A percentile compares a stretch with the other conserved stretches of the same genome.
These are phyloP conservation scores for Pyrenophora tritici-repentis DNA, from an alignment of 2,329 filamentous ascomycete genomes.

Conservation along the genomic window DNA sequence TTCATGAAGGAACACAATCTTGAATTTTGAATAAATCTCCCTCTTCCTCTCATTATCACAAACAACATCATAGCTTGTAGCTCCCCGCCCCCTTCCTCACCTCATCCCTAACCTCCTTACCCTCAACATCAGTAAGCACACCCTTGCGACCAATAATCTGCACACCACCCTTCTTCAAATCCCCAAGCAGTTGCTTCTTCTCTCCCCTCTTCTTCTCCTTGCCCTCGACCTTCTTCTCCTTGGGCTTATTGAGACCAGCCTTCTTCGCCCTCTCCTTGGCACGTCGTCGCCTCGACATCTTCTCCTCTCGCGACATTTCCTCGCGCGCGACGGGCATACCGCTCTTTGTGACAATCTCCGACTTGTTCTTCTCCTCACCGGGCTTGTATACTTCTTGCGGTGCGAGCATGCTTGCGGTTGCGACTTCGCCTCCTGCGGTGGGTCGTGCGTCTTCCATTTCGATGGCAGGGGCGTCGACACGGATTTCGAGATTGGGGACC, in stretches of 20 bases:
- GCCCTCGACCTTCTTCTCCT: conserved; percentile 46
- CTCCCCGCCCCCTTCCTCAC: conserved; percentile 37
- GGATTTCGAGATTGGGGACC: conserved; percentile 80
- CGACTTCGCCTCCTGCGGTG: conserved; percentile 74
- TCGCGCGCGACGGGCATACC: conserved; percentile 79
- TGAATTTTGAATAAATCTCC: no score
- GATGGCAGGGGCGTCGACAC: conserved; percentile 88
- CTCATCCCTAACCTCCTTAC: conserved; percentile 66
- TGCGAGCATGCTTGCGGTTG: conserved; percentile 74
- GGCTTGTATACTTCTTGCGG: conserved; percentile 93
- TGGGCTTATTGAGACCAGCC: conserved; percentile 58
- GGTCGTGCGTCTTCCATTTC: conserved; percentile 95
- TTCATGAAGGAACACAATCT: no score
- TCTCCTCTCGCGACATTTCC: conserved; percentile 89
- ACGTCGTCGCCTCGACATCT: conserved; percentile 72
- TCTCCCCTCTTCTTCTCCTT: conserved; percentile 63
- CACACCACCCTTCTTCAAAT: conserved; percentile 82
- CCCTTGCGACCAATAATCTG: conserved; percentile 92
- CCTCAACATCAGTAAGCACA: conserved; percentile 80
- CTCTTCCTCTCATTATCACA: not conserved
- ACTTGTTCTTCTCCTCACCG: conserved; percentile 68
- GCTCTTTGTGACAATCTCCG: conserved; percentile 77
- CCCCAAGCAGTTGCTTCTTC: conserved; percentile 64
- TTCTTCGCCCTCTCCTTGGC: conserved; percentile 86
- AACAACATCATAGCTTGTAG: conserved; percentile 38